A percentile compares a stretch with the other conserved stretches of the same genome.
Evolutionary conservation across 2,329 filamentous ascomycete genomes (phyloP).

Genomic region (Byssoonygena ceratinophila): DNA sequence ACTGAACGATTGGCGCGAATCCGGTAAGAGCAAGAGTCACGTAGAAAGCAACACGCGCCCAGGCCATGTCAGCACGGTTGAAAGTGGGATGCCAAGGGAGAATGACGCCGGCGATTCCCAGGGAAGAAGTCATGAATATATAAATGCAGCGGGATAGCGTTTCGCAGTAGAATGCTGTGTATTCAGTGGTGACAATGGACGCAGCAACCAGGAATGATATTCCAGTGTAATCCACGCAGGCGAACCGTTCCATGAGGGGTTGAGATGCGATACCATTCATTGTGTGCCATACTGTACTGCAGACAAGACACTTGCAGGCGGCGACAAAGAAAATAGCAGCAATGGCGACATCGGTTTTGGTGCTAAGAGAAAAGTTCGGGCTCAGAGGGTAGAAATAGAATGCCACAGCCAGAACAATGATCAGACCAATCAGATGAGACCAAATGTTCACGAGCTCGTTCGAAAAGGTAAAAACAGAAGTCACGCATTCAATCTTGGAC

Average conservation of each 20-base stretch:
- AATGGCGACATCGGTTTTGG: slow-evolving; percentile 79
- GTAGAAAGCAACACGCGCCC: slow-evolving; percentile 86
- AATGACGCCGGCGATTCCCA: slow-evolving; percentile 79
- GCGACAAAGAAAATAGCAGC: slow-evolving; percentile 93
- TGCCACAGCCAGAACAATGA: slow-evolving; percentile 76
- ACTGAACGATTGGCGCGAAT: slow-evolving; percentile 76
- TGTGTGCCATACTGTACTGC: slow-evolving; percentile 95
- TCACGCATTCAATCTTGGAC: slow-evolving; percentile 78
- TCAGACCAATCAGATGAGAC: slow-evolving; percentile 83
- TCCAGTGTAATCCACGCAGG: slow-evolving; percentile 95
- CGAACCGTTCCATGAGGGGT: slow-evolving; percentile 81
- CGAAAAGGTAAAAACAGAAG: slow-evolving; percentile 70
- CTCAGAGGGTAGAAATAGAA: slow-evolving; percentile 94
- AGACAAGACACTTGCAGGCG: slow-evolving; percentile 86
- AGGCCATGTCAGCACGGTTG: slow-evolving; percentile 85
- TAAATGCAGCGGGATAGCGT: slow-evolving; percentile 76
- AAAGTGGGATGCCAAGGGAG: slow-evolving; percentile 94
- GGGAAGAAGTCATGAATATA: slow-evolving; percentile 65
- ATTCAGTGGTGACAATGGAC: slow-evolving; percentile 96
- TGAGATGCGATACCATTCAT: slow-evolving; percentile 96
- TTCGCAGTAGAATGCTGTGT: slow-evolving; percentile 98
- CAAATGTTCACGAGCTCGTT: slow-evolving; percentile 98
- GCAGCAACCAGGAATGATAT: slow-evolving; percentile 88
- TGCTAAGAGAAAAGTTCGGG: slow-evolving; percentile 74
- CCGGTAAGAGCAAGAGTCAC: slow-evolving; percentile 77